Percentiles rank a stretch among this genome's conserved stretches.
Conservation (phyloP, 768 basidiomycete genomes). For the Russula earlei region DNA sequence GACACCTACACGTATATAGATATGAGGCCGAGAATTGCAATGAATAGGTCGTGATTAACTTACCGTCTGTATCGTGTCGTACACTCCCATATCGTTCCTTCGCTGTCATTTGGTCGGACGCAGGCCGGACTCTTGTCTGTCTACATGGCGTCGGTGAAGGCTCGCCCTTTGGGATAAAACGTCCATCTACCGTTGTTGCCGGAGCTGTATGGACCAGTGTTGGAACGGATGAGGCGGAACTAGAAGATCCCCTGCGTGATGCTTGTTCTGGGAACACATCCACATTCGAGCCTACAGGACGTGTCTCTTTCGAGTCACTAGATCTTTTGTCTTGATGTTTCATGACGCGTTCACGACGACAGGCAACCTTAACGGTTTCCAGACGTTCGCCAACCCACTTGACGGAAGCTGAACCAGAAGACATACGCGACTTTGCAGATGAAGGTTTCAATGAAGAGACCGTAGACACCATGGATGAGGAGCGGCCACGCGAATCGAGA, state of each 20-base stretch:
- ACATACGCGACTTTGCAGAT: conserved; percentile 34
- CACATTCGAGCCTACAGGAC: conserved; percentile 43
- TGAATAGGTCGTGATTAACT: conserved; percentile 10
- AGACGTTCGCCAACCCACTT: conserved; percentile 44
- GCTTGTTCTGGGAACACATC: conserved; percentile 45
- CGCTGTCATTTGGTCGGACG: conserved; percentile 55
- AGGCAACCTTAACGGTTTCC: conserved; percentile 38
- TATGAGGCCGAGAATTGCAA: background rate
- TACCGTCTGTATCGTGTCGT: conserved; percentile 45
- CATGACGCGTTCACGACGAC: conserved; percentile 24
- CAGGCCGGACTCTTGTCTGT: conserved; percentile 43
- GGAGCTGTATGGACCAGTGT: conserved; percentile 36
- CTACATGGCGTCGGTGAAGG: conserved; percentile 28
- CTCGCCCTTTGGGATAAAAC: conserved; percentile 25
- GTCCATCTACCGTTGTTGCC: conserved; percentile 46
- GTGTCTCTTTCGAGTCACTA: conserved; percentile 36
- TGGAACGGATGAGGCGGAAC: background rate
- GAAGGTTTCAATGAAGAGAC: conserved; percentile 40
- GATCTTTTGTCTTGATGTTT: conserved; percentile 35
- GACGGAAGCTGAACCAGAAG: conserved; percentile 35
- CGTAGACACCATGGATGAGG: conserved; percentile 33
- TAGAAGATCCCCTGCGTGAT: conserved; percentile 9
- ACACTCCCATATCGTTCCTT: conserved; percentile 40
- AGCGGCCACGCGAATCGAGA: conserved; percentile 23
- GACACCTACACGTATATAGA: conserved; percentile 33